These are phyloP conservation scores for Pachyrhizus erosus DNA, from an alignment of 306 rosid species.

Conservation along the genomic window DNA sequence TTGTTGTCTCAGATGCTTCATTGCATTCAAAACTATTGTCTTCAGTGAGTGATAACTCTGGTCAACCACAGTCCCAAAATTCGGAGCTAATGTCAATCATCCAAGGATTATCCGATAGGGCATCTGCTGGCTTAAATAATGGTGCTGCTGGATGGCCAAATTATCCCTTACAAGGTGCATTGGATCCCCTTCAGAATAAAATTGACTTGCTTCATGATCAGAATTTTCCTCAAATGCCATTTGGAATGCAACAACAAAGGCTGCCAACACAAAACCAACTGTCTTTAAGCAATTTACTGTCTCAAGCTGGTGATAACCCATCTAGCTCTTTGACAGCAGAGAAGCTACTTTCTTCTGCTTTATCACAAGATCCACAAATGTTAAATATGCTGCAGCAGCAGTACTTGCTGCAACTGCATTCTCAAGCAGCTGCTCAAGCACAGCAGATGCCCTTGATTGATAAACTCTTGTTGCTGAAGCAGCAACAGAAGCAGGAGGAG, in stretches of 20 bases:
- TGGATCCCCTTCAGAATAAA: constrained; percentile 72
- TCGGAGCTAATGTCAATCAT: constrained; percentile 75
- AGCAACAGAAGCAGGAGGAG: constrained; percentile 91
- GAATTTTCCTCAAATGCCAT: constrained; percentile 67
- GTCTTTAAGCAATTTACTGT: constrained; percentile 59
- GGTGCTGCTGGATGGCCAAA: constrained; percentile 74
- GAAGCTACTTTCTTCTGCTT: constrained; percentile 75
- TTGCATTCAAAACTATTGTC: constrained; percentile 67
- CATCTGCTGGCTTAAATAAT: constrained; percentile 65
- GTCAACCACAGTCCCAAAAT: constrained; percentile 69
- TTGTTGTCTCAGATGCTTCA: constrained; percentile 56
- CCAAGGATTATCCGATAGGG: constrained; percentile 76
- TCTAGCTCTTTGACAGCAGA: constrained; percentile 62
- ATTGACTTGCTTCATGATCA: constrained; percentile 71
- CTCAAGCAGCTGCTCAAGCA: constrained; percentile 72
- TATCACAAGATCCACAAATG: constrained; percentile 85
- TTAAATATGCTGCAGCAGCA: constrained; percentile 86
- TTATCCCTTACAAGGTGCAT: constrained; percentile 68
- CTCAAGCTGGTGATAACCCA: constrained; percentile 70
- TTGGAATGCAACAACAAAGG: constrained; percentile 87
- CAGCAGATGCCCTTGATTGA: constrained; percentile 81
- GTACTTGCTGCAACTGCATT: constrained; percentile 81
- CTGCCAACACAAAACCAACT: constrained; percentile 67
- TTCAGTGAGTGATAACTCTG: constrained; percentile 64
- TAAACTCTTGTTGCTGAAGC: constrained; percentile 77